Evolutionary conservation across 1,284 basidiomycete genomes (phyloP).

Genomic region (Trichosporon asahii): DNA sequence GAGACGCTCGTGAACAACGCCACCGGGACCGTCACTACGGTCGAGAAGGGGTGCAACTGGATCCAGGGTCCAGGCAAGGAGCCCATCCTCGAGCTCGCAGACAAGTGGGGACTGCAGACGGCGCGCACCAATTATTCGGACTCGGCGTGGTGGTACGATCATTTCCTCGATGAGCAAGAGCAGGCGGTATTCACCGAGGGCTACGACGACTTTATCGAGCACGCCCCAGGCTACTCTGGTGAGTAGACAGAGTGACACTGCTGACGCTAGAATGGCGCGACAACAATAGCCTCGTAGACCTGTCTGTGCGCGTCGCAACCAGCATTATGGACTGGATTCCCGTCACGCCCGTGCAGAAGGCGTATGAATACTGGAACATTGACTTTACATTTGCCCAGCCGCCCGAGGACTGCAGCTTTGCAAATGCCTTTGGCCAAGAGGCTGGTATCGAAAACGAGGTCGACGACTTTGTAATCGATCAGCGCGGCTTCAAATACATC

Average conservation of each 20-base stretch:
- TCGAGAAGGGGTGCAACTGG: constrained; percentile 69
- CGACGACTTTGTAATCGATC: constrained; percentile 29
- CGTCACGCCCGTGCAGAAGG: constrained; percentile 20
- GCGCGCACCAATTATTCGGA: constrained; percentile 27
- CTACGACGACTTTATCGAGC: constrained; percentile 22
- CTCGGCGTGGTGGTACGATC: constrained; percentile 20
- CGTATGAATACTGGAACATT: constrained; percentile 32
- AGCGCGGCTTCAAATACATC: constrained; percentile 62
- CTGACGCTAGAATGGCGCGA: constrained; percentile 20
- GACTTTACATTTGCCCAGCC: constrained; percentile 28
- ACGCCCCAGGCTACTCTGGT: constrained; percentile 25
- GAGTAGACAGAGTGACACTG: background rate
- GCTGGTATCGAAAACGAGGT: constrained; percentile 22
- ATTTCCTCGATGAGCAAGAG: constrained; percentile 17
- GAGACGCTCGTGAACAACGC: constrained; percentile 46
- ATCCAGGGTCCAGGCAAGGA: constrained; percentile 61
- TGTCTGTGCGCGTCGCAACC: constrained; percentile 26
- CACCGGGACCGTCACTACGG: constrained; percentile 47
- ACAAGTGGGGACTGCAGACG: constrained; percentile 59
- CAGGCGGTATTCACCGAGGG: constrained; percentile 15
- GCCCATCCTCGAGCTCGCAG: constrained; percentile 53
- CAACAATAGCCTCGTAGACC: constrained; percentile 27
- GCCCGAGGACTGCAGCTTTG: constrained; percentile 26
- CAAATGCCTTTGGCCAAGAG: constrained; percentile 29
- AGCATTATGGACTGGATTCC: constrained; percentile 33